Conservation (phyloP, 495 filamentous ascomycete genomes). For the Trichoderma gamsii region DNA sequence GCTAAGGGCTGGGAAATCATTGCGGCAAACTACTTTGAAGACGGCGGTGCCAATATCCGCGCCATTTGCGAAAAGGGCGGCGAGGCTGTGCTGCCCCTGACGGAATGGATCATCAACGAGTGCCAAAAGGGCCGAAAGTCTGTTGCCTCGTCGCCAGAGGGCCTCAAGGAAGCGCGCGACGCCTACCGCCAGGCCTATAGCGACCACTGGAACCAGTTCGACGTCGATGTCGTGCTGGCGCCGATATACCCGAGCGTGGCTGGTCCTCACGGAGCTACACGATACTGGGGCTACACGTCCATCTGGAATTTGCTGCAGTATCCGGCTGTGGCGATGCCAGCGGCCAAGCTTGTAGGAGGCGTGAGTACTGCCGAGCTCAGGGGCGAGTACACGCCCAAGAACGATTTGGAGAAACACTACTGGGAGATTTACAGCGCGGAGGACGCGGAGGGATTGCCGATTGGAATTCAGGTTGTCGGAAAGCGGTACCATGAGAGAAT, state of each 20-base stretch:
- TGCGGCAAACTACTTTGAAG: constrained; percentile 5
- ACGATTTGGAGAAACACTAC: constrained; percentile 9
- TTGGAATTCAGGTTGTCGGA: constrained; percentile 2
- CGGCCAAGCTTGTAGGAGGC: neutral
- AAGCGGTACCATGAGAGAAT: constrained; percentile 4
- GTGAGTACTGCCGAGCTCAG: neutral
- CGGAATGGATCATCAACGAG: constrained; percentile 11
- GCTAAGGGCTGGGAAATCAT: constrained; percentile 2
- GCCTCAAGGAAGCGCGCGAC: constrained; percentile 3
- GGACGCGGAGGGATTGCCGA: neutral
- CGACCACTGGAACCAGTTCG: constrained; percentile 12
- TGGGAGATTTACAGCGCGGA: neutral
- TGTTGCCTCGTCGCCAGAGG: constrained; percentile 1
- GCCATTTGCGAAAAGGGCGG: neutral
- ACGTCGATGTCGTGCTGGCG: neutral
- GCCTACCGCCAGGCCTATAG: neutral
- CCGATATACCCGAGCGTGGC: constrained; percentile 1
- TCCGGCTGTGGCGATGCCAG: neutral
- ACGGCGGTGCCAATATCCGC: constrained; percentile 6
- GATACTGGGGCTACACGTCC: constrained; percentile 9
- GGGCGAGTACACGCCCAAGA: constrained; percentile 2
- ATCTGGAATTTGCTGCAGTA: constrained; percentile 12
- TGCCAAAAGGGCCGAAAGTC: neutral
- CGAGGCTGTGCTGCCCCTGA: neutral
- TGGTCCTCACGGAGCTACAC: neutral